Evolutionary conservation across 139 green algal genomes (phyloP), one percentile per base, ranked within the genome.

Genomic region (Closterium sp.): DNA sequence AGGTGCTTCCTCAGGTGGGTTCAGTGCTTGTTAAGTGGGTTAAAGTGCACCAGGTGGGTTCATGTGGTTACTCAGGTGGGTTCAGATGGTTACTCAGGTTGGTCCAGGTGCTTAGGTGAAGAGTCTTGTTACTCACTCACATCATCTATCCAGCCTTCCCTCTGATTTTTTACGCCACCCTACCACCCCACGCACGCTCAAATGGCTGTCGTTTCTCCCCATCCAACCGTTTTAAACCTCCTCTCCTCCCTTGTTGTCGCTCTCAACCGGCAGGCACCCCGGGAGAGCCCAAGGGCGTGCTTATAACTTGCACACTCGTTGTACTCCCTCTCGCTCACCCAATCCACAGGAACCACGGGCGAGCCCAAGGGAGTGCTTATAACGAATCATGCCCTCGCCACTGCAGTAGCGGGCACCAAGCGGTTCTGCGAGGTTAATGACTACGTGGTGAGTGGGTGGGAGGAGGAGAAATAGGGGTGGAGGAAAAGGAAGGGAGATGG

Each of bases 291-390:
- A 38, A 38, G 32, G 32, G 32, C 32, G 32, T 38, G 32, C 32
- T 38, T 38, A 38, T 38, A 38, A 38, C 32, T 70, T 70, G 6
- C 62, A 13, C 62, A 4, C 62, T 27, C 5, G 17, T 24, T 79
- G 13, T 79, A 13, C 62, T 79, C 0, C 2, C 62, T 27, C 17
- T 13, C 62, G 6, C 62, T 79, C 19, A 22, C 7, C 13, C 19
- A 7, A 62, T 62, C 42, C 1, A 79, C 13, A 34, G 94, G 97
- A 21, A 98, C 97, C 4, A 98, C 97, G 0, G 97, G 97, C 2
- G 87, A 92, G 79, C 96, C 97, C 70, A 98, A 98, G 93, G 97
- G 38, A 0, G 91, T 93, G 88, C 1, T 93, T 70, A 50, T 93
- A 70, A 70, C 90, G 89, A 70, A 91, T 38, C n/a, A 31, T 29